These are phyloP conservation scores for Castanea sativa DNA, from an alignment of 306 rosid genomes.

Conservation along the genomic window DNA sequence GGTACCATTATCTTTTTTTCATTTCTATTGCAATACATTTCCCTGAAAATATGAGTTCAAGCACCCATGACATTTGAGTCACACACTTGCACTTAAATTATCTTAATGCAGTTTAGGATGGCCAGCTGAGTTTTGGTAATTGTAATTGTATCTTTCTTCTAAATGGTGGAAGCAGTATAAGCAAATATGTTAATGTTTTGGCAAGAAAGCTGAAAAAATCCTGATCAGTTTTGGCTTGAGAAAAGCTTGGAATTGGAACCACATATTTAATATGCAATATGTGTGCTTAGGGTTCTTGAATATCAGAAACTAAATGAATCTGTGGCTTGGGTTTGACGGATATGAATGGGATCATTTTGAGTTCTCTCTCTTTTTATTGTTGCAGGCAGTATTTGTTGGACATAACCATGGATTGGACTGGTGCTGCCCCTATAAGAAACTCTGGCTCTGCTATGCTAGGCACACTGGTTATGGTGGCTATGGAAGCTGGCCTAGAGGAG, in stretches of 20 bases:
- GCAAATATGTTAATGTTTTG: background rate
- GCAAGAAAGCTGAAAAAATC: background rate
- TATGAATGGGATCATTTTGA: background rate
- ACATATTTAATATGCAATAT: background rate
- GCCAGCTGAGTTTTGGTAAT: background rate
- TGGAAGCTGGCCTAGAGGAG: conserved; percentile 71
- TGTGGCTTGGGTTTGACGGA: background rate
- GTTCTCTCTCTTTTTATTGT: conserved; percentile 23
- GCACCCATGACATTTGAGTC: background rate
- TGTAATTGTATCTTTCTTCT: background rate
- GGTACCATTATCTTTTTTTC: background rate
- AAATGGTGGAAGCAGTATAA: background rate
- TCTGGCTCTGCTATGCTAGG: conserved; percentile 83
- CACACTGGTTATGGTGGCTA: conserved; percentile 84
- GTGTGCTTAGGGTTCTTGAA: background rate
- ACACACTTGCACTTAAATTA: background rate
- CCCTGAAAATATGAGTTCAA: background rate
- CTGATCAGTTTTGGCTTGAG: background rate
- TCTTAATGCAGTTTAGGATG: background rate
- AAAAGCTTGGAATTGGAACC: background rate
- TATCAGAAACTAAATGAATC: background rate
- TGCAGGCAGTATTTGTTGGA: conserved; percentile 82
- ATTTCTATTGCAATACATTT: background rate
- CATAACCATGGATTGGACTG: conserved; percentile 90
- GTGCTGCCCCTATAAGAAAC: conserved; percentile 69